Evolutionary conservation across 2,329 filamentous ascomycete genomes (phyloP), one percentile per base, ranked within the genome.

Genomic region (Ceratocystis lukuohia): DNA sequence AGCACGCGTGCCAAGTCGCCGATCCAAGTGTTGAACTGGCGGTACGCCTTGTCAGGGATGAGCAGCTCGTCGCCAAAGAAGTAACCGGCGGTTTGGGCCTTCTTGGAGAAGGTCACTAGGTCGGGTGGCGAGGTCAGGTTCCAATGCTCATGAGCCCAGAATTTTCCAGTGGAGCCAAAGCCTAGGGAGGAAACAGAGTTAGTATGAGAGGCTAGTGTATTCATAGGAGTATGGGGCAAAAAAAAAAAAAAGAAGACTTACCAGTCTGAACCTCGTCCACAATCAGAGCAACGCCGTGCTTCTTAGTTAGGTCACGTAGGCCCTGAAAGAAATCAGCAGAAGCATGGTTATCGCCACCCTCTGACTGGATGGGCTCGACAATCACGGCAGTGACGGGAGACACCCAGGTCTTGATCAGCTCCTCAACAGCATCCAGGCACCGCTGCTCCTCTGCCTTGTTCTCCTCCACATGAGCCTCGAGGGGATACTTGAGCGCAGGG

Each of bases 141-240:
- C 91, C 91, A 96, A 85, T 96, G 92, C 72, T 96, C 91, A 79
- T 96, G 92, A 7, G 92, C 91, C 91, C 91, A 96, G 85, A 96
- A 96, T 76, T 89, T 91, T 72, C 91, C 91, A 0, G 91, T 96
- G 48, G 92, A 91, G 71, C 92, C 92, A 30, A 96, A 87, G 74
- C 91, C 67, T 67, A n/a, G 15, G 25, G 1, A 20, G n/a, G 20
- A 37, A 22, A n/a, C 17, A 22, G 22, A 1, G 41, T 62, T 50
- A 61, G 44, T 45, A 10, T 8, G 3, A 33, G 33, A 17, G 20
- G 30, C n/a, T 50, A 20, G 12, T 64, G 25, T 20, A 57, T 28
- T 56, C 12, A 15, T 8, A 15, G 28, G 12, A 8, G 48, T n/a
- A 53, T 2, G 22, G 4, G 17, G 48, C 17, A 22, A 22, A 12